phyloP scores from a whole-genome alignment of 169 alveolate genomes.

The Cryptosporidium viatorum region DNA sequence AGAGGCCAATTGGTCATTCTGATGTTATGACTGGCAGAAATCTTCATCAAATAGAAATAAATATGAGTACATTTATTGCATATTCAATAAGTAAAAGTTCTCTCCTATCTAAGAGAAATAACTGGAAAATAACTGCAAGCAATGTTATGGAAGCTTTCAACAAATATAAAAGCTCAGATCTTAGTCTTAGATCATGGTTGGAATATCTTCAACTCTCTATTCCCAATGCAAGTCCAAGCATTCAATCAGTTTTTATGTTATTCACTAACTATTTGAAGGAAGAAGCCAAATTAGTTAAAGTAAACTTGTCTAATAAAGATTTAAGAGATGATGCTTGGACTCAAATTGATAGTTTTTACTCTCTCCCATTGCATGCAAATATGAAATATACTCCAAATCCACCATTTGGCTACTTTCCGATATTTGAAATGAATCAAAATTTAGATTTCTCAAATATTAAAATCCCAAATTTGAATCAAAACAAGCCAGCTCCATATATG shows the following conservation, averaged over 20 bases:
- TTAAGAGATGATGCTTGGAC: not conserved
- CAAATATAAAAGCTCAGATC: constrained; percentile 33
- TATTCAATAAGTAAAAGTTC: constrained; percentile 23
- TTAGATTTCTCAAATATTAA: not conserved
- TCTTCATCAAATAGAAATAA: constrained; percentile 59
- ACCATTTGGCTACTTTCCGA: constrained; percentile 22
- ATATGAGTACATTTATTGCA: constrained; percentile 34
- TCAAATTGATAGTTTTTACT: constrained; percentile 30
- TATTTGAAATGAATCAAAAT: constrained; percentile 17
- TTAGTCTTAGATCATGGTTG: constrained; percentile 24
- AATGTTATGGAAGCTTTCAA: constrained; percentile 14
- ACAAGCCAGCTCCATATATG: constrained; percentile 14
- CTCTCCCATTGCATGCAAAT: not conserved
- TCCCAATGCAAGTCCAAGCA: not conserved
- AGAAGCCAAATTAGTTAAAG: constrained; percentile 24
- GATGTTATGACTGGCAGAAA: constrained; percentile 39
- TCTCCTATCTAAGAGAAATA: not conserved
- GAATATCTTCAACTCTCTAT: constrained; percentile 1
- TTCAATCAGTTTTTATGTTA: constrained; percentile 8
- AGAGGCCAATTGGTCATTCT: constrained; percentile 30
- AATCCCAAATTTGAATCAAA: not conserved
- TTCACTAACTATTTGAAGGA: constrained; percentile 8
- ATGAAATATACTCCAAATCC: constrained; percentile 24
- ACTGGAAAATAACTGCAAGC: not conserved
- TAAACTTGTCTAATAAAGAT: not conserved